Base-by-base conservation (phyloP, 768 basidiomycete genomes). In the Psilocybe cyanescens region DNA sequence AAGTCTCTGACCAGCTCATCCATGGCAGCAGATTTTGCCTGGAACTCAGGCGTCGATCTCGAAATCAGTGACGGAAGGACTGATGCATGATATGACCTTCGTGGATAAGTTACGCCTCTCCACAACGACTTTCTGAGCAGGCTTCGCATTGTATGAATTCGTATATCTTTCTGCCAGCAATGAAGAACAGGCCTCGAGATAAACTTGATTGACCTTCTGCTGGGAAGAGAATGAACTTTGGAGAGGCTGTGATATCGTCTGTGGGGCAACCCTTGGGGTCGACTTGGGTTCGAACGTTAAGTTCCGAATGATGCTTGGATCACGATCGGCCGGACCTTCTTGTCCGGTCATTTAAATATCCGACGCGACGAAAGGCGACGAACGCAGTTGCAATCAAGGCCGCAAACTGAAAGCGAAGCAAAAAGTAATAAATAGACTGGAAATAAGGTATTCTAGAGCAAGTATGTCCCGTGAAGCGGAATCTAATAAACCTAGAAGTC, bases 1-100 rank as follows among this genome's bases (percentile, higher is more conserved):
- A 93, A 65, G 59, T 90, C 86, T 0, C 81, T 77, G 3, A 94
- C 84, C 19, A 94, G 76, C 24, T 74, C 77, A 59, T 90, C 83
- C 92, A 95, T 93, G 41, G 85, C 81, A 44, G 83, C 77, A 0
- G 88, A 76, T 65, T 87, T 92, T 7, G 82, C 80, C 31, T 75
- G 74, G 74, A 94, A 95, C 68, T 93, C 91, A 7, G 88, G 85
- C 2, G 90, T 86, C 2, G 84, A 71, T 2, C 87, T 79, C 14
- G 91, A 92, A 55, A 94, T 69, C 46, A 86, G 75, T 8, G 90
- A 90, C 0, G 93, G 90, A 19, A 95, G 80, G 12, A 91, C 84
- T 1, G 89, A 84, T 14, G 88, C 83, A 83, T 93, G 89, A 71
- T 91, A 91, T 45, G 68, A 61, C 67, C 80, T 68, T 33, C 55